Base-by-base conservation (phyloP, 495 filamentous ascomycete genomes). In the Pyronema domesticum region DNA sequence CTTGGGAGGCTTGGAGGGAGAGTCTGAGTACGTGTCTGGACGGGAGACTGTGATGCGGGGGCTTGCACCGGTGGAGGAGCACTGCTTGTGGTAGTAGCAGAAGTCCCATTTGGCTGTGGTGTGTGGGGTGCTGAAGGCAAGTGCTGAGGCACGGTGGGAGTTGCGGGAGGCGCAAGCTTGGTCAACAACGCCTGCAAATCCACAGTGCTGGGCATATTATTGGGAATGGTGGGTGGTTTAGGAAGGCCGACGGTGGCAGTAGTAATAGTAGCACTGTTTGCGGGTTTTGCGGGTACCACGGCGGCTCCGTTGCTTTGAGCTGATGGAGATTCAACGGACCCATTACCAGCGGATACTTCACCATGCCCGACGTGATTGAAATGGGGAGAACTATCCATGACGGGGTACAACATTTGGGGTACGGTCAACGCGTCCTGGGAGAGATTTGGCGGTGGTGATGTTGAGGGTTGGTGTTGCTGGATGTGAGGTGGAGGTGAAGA, bases 171-270 rank as follows among this genome's bases (percentile, higher is more conserved):
- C 37, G 63, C 65, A 49, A 65, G 57, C 59, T 61, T 65, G 53
- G 63, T 65, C 62, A 65, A 65, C 46, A 65, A 58, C 55, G 62
- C 63, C 55, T 65, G 63, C 17, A 65, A 42, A 58, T 65, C 63
- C 58, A 65, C 62, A 58, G 60, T 65, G 59, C 58, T 64, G 53
- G 62, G 57, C 30, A 64, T 36, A 57, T 57, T 63, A 54, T 39
- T 62, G 54, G 60, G 46, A 52, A 62, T 49, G 34, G 55, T 43
- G 35, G 50, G 35, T 34, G 47, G 47, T 18, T 14, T 14, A 6
- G 50, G 50, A 33, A 53, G 37, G 7, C 50, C 50, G 7, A 37
- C 10, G 34, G 34, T 51, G 36, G 50, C 35, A 54, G 61, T 60
- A 30, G 23, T 30, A 30, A 30, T 30, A 5, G 23, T 30, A 30